Base-by-base conservation (phyloP, 2,329 filamentous ascomycete species). In the Trichoderma sp. region DNA sequence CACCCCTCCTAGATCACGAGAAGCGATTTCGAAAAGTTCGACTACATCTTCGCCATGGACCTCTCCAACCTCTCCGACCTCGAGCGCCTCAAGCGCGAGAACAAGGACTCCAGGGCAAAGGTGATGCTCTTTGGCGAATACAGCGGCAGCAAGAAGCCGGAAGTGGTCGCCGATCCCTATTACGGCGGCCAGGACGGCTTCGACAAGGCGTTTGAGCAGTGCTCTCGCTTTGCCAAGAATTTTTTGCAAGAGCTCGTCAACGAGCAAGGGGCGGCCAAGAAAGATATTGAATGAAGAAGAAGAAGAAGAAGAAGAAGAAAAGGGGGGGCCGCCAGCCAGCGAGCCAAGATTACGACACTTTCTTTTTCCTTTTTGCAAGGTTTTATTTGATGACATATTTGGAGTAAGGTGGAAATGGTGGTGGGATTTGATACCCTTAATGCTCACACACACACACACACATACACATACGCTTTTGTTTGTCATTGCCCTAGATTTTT, bases 31-130 rank as follows among this genome's bases (percentile, higher is more conserved):
- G 80, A 88, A 64, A 83, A 84, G 17, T 98, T 97, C 73, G 92
- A 98, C 77, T 98, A 96, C 78, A 88, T 99, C 67, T 88, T 99
- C 65, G 93, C 91, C 67, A 99, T 99, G 95, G 95, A 99, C 75
- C 82, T 86, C 56, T 86, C 88, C 52, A 98, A 98, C 75, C 80
- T 96, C 51, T 81, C 83, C 9, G 86, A 96, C 72, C 78, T 96
- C 65, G 76, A 87, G 72, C 81, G 86, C 41, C 78, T 89, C 73
- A 81, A 86, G 68, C 79, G 82, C 66, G 81, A 85, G 69, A 85
- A 84, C 69, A 80, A 83, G n/a, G 81, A 84, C 41, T 76, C 81
- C 39, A 86, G 85, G 74, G 87, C 86, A 4, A 83, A 85, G 73
- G 86, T 96, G 61, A 89, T 91, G 82, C 79, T 98, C 56, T 98